Percentiles rank a stretch among this genome's conserved stretches.
These are phyloP conservation scores for Jamesozyma gamospora DNA, from an alignment of 805 yeast species.

Conservation along the genomic window DNA sequence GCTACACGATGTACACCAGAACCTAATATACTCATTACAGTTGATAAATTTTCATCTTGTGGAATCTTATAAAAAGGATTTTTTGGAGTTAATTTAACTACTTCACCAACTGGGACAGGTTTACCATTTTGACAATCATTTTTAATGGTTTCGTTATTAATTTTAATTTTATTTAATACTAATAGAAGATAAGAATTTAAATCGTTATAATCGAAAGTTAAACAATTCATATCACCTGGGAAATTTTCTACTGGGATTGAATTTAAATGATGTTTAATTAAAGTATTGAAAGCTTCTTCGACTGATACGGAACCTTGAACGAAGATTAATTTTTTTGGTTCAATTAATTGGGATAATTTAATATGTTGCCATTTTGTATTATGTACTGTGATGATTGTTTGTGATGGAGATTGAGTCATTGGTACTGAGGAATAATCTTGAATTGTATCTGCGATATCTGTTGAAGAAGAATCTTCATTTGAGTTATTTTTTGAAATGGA, in stretches of 20 bases:
- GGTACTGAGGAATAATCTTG: slow-evolving; percentile 3
- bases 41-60: slow-evolving; percentile 55
- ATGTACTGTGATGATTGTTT: slow-evolving; percentile 16
- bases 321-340: slow-evolving; percentile 63
- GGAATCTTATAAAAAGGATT: slow-evolving; percentile 77
- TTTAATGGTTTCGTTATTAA: slow-evolving; percentile 30
- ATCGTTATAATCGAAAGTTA: slow-evolving; percentile 87
- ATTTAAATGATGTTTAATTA: slow-evolving; percentile 64
- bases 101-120: slow-evolving; percentile 85
- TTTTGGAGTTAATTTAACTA: slow-evolving; percentile 73
- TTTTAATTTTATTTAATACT: slow-evolving; percentile 60
- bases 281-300: slow-evolving; percentile 78
- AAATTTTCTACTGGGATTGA: slow-evolving; percentile 68
- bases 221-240: slow-evolving; percentile 52
- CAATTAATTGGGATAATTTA: slow-evolving; percentile 62
- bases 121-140: slow-evolving; percentile 72
- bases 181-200: slow-evolving; percentile 76
- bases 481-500: neutral
- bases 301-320: slow-evolving; percentile 62
- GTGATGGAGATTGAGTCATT: slow-evolving; percentile 14
- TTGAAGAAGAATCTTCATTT: neutral
- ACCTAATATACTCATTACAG: slow-evolving; percentile 82
- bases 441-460: neutral
- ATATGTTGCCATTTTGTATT: slow-evolving; percentile 58
- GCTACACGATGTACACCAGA: slow-evolving; percentile 93